These are phyloP conservation scores for Colletotrichum sublineola DNA, from an alignment of 2,329 filamentous ascomycete genomes.

Conservation along the genomic window DNA sequence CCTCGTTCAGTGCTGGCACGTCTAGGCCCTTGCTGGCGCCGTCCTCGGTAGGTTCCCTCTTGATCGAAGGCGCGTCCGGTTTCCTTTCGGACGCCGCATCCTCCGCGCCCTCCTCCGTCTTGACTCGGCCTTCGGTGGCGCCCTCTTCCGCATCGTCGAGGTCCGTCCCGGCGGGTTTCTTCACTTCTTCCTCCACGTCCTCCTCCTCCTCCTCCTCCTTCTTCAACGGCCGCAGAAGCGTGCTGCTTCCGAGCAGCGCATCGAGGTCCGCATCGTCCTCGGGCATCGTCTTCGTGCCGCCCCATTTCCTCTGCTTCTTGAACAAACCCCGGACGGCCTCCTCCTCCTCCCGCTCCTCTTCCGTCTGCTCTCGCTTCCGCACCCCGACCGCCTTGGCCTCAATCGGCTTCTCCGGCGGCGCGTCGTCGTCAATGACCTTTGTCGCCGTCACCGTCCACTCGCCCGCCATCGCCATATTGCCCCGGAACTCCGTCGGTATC, in stretches of 20 bases:
- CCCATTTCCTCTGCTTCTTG: slow-evolving; percentile 71
- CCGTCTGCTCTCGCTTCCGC: slow-evolving; percentile 72
- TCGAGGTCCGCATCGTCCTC: slow-evolving; percentile 71
- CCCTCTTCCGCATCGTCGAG: slow-evolving; percentile 51
- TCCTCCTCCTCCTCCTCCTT: slow-evolving; percentile 50
- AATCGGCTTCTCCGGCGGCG: slow-evolving; percentile 55
- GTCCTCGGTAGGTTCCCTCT: slow-evolving; percentile 54
- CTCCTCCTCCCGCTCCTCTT: slow-evolving; percentile 72
- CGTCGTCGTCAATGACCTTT: slow-evolving; percentile 62
- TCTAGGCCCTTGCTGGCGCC: slow-evolving; percentile 39
- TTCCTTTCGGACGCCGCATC: slow-evolving; percentile 47
- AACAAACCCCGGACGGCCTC: slow-evolving; percentile 70
- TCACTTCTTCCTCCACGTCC: slow-evolving; percentile 46
- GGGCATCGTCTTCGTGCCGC: slow-evolving; percentile 62
- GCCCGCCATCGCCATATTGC: slow-evolving; percentile 87
- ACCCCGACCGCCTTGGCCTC: slow-evolving; percentile 68
- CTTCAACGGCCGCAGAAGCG: slow-evolving; percentile 50
- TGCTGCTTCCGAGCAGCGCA: slow-evolving; percentile 63
- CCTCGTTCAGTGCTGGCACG: slow-evolving; percentile 16
- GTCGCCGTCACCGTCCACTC: slow-evolving; percentile 85
- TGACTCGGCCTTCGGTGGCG: slow-evolving; percentile 31
- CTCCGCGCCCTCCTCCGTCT: slow-evolving; percentile 47
- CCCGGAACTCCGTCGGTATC: slow-evolving; percentile 82
- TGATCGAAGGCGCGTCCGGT: slow-evolving; percentile 49
- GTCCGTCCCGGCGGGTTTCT: slow-evolving; percentile 43